phyloP scores from a whole-genome alignment of 1,284 basidiomycete genomes.

The Peniophora sp. region DNA sequence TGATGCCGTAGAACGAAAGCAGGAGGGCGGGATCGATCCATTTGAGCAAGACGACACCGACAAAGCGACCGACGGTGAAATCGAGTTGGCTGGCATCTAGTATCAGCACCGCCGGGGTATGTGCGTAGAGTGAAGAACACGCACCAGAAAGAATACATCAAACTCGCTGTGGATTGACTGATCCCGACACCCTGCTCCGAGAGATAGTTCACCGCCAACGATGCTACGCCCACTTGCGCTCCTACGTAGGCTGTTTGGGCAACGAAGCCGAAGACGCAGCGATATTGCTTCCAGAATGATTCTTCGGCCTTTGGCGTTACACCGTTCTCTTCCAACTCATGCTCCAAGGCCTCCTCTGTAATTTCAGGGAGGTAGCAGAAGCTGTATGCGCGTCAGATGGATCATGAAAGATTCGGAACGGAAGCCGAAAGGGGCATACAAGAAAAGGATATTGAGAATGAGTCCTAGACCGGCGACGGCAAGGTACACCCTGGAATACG shows the following conservation, averaged over 20 bases:
- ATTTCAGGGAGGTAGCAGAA: slow-evolving; percentile 74
- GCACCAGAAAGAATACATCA: slow-evolving; percentile 58
- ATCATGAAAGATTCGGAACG: neutral
- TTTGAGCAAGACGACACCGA: slow-evolving; percentile 56
- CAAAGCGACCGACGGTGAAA: slow-evolving; percentile 62
- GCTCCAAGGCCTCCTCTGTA: slow-evolving; percentile 53
- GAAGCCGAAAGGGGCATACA: slow-evolving; percentile 27
- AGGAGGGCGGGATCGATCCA: slow-evolving; percentile 61
- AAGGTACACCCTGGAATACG: slow-evolving; percentile 57
- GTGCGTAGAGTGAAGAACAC: too few relatives aligned
- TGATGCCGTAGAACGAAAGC: slow-evolving; percentile 45
- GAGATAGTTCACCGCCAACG: slow-evolving; percentile 68
- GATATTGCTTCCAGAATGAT: slow-evolving; percentile 62
- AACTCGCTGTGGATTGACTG: slow-evolving; percentile 42
- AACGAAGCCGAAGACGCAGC: slow-evolving; percentile 66
- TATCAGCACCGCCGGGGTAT: too few relatives aligned
- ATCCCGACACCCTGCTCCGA: slow-evolving; percentile 57
- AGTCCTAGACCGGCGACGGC: slow-evolving; percentile 64
- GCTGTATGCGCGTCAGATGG: slow-evolving; percentile 22
- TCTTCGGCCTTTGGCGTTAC: slow-evolving; percentile 39
- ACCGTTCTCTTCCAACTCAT: slow-evolving; percentile 39
- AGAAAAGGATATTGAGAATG: slow-evolving; percentile 61
- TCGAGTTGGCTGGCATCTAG: slow-evolving; percentile 40
- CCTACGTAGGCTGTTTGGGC: slow-evolving; percentile 66
- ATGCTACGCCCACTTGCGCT: slow-evolving; percentile 63